Evolutionary conservation across 179 eudicot species (phyloP).

Genomic region (Patellifolia procumbens): DNA sequence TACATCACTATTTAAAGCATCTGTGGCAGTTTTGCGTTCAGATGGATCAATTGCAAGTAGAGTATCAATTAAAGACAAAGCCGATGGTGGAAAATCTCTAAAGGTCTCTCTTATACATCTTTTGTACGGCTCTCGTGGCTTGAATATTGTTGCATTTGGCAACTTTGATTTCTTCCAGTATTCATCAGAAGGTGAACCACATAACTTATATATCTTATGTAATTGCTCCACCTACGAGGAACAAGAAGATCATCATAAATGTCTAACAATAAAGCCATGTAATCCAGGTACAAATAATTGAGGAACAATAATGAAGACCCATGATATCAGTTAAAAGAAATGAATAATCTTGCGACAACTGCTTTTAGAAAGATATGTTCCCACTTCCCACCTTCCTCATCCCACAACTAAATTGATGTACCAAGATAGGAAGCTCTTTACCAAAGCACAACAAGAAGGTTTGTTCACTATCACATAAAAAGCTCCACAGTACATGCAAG

Average conservation of each 20-base stretch:
- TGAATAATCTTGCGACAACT: background rate
- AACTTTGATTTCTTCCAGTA: constrained; percentile 86
- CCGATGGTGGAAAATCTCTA: constrained; percentile 71
- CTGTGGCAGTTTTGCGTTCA: constrained; percentile 79
- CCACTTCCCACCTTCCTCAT: background rate
- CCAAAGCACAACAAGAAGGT: background rate
- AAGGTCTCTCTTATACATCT: constrained; percentile 68
- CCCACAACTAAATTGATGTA: background rate
- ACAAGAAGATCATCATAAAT: constrained; percentile 5
- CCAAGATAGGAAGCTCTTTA: background rate
- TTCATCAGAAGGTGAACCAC: constrained; percentile 95
- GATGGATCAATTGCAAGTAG: constrained; percentile 87
- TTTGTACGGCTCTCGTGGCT: constrained; percentile 82
- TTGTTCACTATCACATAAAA: background rate
- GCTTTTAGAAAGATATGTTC: background rate
- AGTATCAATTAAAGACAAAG: constrained; percentile 68
- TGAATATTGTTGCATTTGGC: constrained; percentile 82
- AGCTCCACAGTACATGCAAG: background rate
- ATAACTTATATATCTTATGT: constrained; percentile 81
- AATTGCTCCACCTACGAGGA: constrained; percentile 75
- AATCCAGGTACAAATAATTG: constrained; percentile 3
- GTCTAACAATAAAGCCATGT: background rate
- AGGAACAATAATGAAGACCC: background rate
- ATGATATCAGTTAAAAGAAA: constrained; percentile 1
- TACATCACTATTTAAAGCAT: constrained; percentile 77